Evolutionary conservation across 164 flowering plant species (phyloP).

Genomic region (Euptelea pleiosperma): DNA sequence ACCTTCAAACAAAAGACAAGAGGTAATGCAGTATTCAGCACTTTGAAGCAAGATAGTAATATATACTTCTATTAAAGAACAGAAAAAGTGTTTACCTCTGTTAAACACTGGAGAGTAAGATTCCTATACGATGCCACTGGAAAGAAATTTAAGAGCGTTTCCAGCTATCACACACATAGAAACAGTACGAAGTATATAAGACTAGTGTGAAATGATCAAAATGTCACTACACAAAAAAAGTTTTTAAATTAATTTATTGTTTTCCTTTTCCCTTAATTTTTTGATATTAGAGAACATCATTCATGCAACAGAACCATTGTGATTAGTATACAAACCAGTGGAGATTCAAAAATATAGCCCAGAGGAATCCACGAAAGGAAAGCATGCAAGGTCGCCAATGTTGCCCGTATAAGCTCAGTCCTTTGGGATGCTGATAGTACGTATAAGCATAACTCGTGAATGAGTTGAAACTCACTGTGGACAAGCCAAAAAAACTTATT

Average conservation of each 20-base stretch:
- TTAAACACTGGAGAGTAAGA: conserved; percentile 89
- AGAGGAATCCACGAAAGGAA: conserved; percentile 98
- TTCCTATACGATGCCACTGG: conserved; percentile 80
- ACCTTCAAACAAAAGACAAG: conserved; percentile 44
- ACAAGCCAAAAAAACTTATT: conserved; percentile 13
- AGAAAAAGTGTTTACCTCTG: conserved; percentile 55
- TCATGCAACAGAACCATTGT: not conserved
- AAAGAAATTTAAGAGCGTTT: conserved; percentile 84
- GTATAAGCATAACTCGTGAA: conserved; percentile 96
- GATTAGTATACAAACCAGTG: conserved; percentile 62
- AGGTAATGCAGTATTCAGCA: not conserved
- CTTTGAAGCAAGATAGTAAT: conserved; percentile 8
- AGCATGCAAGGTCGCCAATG: conserved; percentile 93
- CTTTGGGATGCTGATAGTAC: conserved; percentile 95
- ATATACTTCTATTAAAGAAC: not conserved
- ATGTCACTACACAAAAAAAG: not conserved
- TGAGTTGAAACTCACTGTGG: conserved; percentile 94
- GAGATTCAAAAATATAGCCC: conserved; percentile 96
- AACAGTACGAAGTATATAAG: not conserved
- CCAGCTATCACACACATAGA: conserved; percentile 50
- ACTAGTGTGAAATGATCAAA: not conserved
- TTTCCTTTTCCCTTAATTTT: not conserved
- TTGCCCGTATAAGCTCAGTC: conserved; percentile 88
- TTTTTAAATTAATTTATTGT: not conserved
- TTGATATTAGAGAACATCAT: not conserved